Conservation (phyloP, 257 asterid species). For the Scutellaria baicalensis region DNA sequence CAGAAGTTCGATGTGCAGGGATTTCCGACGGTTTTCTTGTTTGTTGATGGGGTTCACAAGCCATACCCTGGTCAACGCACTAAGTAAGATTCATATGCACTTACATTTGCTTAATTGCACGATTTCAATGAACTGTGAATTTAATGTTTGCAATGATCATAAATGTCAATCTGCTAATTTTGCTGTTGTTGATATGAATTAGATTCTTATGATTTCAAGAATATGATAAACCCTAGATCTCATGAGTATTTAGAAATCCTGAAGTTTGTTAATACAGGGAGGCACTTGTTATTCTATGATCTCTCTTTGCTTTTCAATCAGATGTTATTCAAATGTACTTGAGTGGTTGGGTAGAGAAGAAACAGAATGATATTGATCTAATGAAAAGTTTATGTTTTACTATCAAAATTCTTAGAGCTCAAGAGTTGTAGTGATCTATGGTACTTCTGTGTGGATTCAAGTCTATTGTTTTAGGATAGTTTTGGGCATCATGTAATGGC, state of each 20-base stretch:
- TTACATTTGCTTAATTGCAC: not conserved
- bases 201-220: not conserved
- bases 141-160: not conserved
- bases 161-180: not conserved
- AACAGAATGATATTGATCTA: not conserved
- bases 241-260: not conserved
- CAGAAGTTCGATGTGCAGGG: conserved; percentile 79
- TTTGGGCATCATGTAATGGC: not conserved
- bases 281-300: too few relatives aligned
- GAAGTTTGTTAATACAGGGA: not conserved
- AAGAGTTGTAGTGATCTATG: not conserved
- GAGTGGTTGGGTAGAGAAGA: not conserved
- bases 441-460: not conserved
- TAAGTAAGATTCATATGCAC: conserved; percentile 40
- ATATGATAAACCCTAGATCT: not conserved
- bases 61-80: conserved; percentile 63
- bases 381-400: not conserved
- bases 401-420: not conserved
- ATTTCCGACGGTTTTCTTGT: conserved; percentile 70
- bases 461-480: not conserved
- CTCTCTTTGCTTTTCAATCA: too few relatives aligned
- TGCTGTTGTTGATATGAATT: not conserved
- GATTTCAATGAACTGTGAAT: too few relatives aligned
- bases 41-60: conserved; percentile 72
- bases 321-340: not conserved